Conservation (phyloP, 2,329 filamentous ascomycete species). For the Dactylellina leptospora region DNA sequence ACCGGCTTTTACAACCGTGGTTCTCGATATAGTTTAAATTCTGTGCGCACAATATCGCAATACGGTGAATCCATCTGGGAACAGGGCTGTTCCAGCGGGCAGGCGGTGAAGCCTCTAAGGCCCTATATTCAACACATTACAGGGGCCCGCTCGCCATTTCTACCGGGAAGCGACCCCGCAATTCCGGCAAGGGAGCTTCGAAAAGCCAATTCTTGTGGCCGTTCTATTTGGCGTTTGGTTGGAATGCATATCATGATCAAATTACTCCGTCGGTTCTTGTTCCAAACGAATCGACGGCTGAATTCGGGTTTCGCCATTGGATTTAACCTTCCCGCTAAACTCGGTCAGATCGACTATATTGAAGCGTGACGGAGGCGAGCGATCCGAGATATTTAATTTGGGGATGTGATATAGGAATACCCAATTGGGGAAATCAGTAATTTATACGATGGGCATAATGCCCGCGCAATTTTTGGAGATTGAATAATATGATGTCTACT, state of each 20-base stretch:
- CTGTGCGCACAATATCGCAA: not conserved
- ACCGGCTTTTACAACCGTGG: constrained; percentile 24
- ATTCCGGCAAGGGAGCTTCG: constrained; percentile 46
- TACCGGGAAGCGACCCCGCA: constrained; percentile 53
- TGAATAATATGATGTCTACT: too few relatives aligned
- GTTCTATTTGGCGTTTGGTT: not conserved
- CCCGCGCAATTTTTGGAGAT: too few relatives aligned
- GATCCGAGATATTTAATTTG: too few relatives aligned
- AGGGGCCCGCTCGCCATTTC: constrained; percentile 26
- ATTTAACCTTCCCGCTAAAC: too few relatives aligned
- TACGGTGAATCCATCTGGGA: not conserved
- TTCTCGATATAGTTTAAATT: constrained; percentile 24
- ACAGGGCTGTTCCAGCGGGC: not conserved
- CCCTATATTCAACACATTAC: constrained; percentile 15
- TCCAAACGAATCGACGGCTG: constrained; percentile 3
- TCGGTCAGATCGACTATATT: too few relatives aligned
- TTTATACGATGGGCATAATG: too few relatives aligned
- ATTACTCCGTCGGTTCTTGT: constrained; percentile 28
- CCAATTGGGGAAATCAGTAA: too few relatives aligned
- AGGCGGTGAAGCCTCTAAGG: not conserved
- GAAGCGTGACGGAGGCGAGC: too few relatives aligned
- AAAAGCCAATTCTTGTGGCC: too few relatives aligned
- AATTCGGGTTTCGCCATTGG: constrained; percentile 6
- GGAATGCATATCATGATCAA: constrained; percentile 2
- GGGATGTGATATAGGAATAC: too few relatives aligned